Base-by-base conservation (phyloP, 345 rosid species). In the Kandelia obovata region DNA sequence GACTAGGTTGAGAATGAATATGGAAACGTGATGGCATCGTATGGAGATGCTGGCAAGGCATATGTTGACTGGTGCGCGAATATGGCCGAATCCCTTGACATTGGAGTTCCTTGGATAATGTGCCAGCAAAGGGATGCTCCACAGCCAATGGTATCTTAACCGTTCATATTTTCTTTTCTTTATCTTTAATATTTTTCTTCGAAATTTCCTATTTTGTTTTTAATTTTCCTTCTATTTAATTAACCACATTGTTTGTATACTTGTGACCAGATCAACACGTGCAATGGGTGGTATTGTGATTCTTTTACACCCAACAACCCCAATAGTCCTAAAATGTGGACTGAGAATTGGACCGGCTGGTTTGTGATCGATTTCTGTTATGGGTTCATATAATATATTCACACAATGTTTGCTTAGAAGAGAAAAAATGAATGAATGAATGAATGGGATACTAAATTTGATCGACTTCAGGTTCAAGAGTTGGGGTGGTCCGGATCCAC, bases 51-150 rank as follows among this genome's bases (percentile, higher is more conserved):
- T 6, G 96, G 96, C 7, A 80, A 80, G 58, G 80, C 76, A 6
- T 89, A 92, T 62, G 0, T 88, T 1, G 73, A 86, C 3, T 92
- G 96, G 97, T 86, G 88, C 51, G 86, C 92, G 0, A 67, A 80
- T 16, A 81, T 89, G 93, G 97, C 96, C 4, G 70, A 64, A 52
- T 79, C 84, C 2, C 82, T 73, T 7, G 43, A 85, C 55, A 78
- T 84, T 6, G 93, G 89, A 6, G 86, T 92, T 37, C 97, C 97
- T 39, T 89, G 94, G 97, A 79, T 92, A 16, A 88, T 88, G 94
- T 89, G 97, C 75, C 88, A 89, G 67, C 84, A 92, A 61, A 63
- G 53, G 0, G 69, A 85, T n/a, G 93, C 92, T 46, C 96, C 97
- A n/a, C 17, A 59, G 19, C 87, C 90, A 6, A 79, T 83, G 74